A percentile compares a stretch with the other conserved stretches of the same genome.
Evolutionary conservation across 192 early-diverging fungal species (phyloP).

Genomic region (Funneliformis geosporum): DNA sequence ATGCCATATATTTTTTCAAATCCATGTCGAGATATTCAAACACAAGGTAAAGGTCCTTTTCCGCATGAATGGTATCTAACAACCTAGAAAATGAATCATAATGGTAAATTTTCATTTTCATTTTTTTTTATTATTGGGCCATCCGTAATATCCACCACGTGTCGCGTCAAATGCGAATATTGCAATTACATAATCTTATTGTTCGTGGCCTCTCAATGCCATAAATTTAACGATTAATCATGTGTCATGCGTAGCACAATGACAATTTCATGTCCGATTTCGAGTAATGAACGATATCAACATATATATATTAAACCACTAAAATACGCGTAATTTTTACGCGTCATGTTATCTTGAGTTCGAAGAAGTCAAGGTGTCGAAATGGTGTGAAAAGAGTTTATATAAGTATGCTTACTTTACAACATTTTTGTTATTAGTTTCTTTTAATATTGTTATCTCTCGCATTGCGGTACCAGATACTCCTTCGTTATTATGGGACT

Average conservation of each 20-base stretch:
- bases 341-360: neutral
- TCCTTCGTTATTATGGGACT: constrained; percentile 56
- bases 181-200: no score
- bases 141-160: no score
- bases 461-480: constrained; percentile 67
- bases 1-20: constrained; percentile 46
- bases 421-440: constrained; percentile 71
- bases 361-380: neutral
- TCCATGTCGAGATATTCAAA: constrained; percentile 96
- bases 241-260: no score
- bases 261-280: no score
- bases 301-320: neutral
- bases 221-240: no score
- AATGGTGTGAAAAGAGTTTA: neutral
- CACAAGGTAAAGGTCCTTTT: constrained; percentile 87
- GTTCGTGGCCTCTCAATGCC: no score
- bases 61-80: constrained; percentile 85
- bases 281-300: no score
- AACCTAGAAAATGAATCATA: constrained; percentile 53
- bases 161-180: no score
- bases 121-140: no score
- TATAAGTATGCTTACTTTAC: constrained; percentile 53
- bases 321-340: neutral
- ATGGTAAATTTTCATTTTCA: neutral
- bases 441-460: constrained; percentile 73